These are phyloP conservation scores for Eimeria necatrix DNA, from an alignment of 169 alveolate species.

Conservation along the genomic window DNA sequence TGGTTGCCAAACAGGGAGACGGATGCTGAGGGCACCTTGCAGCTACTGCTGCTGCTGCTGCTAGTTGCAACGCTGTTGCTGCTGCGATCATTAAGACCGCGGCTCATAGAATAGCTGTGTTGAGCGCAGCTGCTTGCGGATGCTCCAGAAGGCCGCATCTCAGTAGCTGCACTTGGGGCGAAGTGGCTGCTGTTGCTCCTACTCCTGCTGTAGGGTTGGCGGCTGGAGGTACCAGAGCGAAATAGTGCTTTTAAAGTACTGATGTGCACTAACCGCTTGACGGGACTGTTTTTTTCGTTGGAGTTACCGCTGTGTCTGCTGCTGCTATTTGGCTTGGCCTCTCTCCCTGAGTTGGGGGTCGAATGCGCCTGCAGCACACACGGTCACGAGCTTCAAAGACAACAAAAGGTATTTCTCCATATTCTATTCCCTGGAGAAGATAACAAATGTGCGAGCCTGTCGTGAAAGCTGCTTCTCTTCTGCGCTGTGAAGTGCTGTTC, in stretches of 20 bases:
- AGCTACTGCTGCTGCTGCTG: constrained; percentile 42
- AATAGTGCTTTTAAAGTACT: constrained; percentile 50
- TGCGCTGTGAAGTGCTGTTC: no score
- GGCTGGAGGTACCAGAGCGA: constrained; percentile 15
- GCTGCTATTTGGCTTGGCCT: background rate
- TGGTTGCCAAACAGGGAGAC: constrained; percentile 52
- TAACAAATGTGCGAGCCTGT: no score
- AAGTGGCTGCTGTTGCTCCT: constrained; percentile 7
- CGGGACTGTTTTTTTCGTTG: constrained; percentile 54
- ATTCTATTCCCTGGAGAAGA: no score
- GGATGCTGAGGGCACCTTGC: constrained; percentile 47
- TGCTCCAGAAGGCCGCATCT: constrained; percentile 22
- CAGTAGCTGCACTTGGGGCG: background rate
- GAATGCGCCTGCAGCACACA: background rate
- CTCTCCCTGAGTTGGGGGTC: background rate
- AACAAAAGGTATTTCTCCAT: no score
- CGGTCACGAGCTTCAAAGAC: no score
- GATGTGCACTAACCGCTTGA: constrained; percentile 48
- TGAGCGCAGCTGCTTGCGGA: constrained; percentile 6
- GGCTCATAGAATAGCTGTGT: constrained; percentile 10
- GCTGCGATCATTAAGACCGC: constrained; percentile 33
- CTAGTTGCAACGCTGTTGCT: background rate
- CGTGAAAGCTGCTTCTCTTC: no score
- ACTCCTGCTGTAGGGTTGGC: constrained; percentile 5
- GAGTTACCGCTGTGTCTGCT: constrained; percentile 2